Conservation (phyloP, 768 basidiomycete species). For the Macrolepiota dolichaula region DNA sequence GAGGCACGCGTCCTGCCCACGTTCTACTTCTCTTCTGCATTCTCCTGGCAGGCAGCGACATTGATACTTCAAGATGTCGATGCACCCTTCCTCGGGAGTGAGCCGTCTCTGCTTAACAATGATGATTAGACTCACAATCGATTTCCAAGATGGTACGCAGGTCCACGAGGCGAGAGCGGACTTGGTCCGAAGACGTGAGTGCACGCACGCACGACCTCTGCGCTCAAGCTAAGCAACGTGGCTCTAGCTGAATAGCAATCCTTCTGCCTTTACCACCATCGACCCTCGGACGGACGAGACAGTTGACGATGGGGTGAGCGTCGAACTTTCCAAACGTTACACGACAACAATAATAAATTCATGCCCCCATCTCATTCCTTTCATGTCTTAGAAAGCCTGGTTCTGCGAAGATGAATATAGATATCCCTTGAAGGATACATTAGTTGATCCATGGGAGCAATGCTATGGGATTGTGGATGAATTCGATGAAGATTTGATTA, state of each 20-base stretch:
- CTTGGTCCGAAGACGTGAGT: neutral
- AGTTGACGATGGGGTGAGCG: neutral
- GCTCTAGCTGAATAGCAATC: neutral
- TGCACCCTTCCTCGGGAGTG: neutral
- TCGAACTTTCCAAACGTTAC: no score
- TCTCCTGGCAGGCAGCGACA: neutral
- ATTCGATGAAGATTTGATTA: slow-evolving; percentile 3
- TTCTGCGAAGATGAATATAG: slow-evolving; percentile 4
- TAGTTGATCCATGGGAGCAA: slow-evolving; percentile 5
- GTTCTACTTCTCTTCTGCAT: neutral
- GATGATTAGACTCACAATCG: neutral
- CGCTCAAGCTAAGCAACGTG: neutral
- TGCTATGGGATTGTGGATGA: neutral
- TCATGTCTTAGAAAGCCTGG: neutral
- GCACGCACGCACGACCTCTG: neutral
- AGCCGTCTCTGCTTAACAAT: neutral
- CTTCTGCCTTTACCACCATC: neutral
- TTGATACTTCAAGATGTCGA: neutral
- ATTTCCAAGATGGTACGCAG: neutral
- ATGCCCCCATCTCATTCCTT: neutral
- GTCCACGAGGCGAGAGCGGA: neutral
- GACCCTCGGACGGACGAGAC: neutral
- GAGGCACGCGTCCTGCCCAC: neutral
- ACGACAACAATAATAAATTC: neutral
- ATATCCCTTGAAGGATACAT: slow-evolving; percentile 1